Evolutionary conservation across 2,329 filamentous ascomycete species (phyloP).

Genomic region (Calycina herbarum): DNA sequence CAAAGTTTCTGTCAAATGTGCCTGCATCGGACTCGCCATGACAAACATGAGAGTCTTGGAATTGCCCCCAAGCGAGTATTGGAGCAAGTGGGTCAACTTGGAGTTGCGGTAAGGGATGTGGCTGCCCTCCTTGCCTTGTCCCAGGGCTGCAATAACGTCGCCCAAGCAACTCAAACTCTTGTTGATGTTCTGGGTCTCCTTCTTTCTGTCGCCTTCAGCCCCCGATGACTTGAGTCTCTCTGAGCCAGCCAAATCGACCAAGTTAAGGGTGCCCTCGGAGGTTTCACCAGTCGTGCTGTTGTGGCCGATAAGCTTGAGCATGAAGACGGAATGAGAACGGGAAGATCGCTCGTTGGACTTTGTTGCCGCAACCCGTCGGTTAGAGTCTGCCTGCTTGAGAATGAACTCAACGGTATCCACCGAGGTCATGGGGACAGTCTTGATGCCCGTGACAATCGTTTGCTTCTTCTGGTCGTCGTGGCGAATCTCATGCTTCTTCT

Average conservation of each 20-base stretch:
- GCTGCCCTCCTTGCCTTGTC: constrained; percentile 70
- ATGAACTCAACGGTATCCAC: constrained; percentile 78
- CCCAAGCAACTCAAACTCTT: constrained; percentile 88
- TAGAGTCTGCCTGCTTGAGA: constrained; percentile 76
- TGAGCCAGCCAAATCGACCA: constrained; percentile 92
- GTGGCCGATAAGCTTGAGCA: constrained; percentile 72
- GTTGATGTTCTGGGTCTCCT: constrained; percentile 97
- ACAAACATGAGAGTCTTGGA: constrained; percentile 99
- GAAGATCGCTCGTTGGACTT: constrained; percentile 95
- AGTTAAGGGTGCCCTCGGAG: constrained; percentile 89
- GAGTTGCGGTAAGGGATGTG: constrained; percentile 96
- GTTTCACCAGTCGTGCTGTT: constrained; percentile 75
- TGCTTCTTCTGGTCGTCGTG: constrained; percentile 82
- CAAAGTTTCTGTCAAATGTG: constrained; percentile 87
- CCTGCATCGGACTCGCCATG: constrained; percentile 91
- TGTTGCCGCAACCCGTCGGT: constrained; percentile 92
- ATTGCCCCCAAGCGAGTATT: constrained; percentile 93
- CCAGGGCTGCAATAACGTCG: constrained; percentile 93
- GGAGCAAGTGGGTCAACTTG: constrained; percentile 92
- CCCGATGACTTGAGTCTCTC: constrained; percentile 87
- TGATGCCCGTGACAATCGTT: constrained; percentile 79
- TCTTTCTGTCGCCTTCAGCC: constrained; percentile 81
- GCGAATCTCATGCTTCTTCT: constrained; percentile 84
- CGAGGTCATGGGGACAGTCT: constrained; percentile 73
- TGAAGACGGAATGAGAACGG: constrained; percentile 94